Conservation (phyloP, 805 yeast genomes). For the Ogataea wickerhamii region DNA sequence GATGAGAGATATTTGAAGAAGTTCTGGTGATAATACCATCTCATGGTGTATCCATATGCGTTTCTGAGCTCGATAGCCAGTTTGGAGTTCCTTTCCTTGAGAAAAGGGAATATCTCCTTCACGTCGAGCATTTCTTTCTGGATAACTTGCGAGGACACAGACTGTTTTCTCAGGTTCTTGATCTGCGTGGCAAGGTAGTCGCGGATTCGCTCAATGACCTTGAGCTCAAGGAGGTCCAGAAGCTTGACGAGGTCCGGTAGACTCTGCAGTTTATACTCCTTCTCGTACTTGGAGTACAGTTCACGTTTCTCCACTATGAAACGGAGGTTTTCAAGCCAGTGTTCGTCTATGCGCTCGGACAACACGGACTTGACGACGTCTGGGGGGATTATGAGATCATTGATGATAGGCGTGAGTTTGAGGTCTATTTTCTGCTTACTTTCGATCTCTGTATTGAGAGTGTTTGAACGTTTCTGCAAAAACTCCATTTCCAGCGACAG, state of each 20-base stretch:
- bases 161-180: slow-evolving; percentile 60
- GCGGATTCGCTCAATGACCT: slow-evolving; percentile 73
- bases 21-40: slow-evolving; percentile 84
- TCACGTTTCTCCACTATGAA: slow-evolving; percentile 56
- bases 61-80: slow-evolving; percentile 69
- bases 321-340: slow-evolving; percentile 66
- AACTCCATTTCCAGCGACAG: slow-evolving; percentile 60
- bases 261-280: slow-evolving; percentile 13
- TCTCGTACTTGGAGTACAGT: slow-evolving; percentile 43
- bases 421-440: slow-evolving; percentile 46
- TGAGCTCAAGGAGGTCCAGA: slow-evolving; percentile 53
- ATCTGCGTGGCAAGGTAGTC: slow-evolving; percentile 64
- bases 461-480: slow-evolving; percentile 51
- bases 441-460: slow-evolving; percentile 44
- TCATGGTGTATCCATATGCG: slow-evolving; percentile 86
- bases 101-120: slow-evolving; percentile 58
- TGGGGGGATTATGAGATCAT: slow-evolving; percentile 75
- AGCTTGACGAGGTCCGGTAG: slow-evolving; percentile 24
- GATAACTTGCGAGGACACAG: slow-evolving; percentile 66
- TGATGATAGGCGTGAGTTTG: slow-evolving; percentile 68
- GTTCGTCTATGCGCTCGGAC: slow-evolving; percentile 50
- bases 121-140: slow-evolving; percentile 64
- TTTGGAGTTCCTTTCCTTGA: slow-evolving; percentile 50
- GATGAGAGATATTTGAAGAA: slow-evolving; percentile 76
- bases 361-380: slow-evolving; percentile 55